phyloP scores from a whole-genome alignment of 2,329 filamentous ascomycete species.

The Helicocarpus griseus region DNA sequence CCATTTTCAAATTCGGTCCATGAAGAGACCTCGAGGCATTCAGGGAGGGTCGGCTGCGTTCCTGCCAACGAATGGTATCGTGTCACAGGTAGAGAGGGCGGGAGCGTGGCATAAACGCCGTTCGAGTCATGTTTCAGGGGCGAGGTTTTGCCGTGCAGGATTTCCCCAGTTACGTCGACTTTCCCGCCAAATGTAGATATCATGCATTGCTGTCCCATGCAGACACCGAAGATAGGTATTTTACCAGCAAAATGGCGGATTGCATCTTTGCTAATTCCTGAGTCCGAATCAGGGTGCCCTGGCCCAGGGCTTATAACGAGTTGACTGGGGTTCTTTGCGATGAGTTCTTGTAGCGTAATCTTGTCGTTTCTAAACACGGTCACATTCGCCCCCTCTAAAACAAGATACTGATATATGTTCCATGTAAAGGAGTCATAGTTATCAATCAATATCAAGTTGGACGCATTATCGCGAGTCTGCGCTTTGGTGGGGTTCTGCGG shows the following conservation, averaged over 20 bases:
- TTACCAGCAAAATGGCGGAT: slow-evolving; percentile 89
- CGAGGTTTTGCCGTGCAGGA: slow-evolving; percentile 94
- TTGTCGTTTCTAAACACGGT: slow-evolving; percentile 89
- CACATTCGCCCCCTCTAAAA: slow-evolving; percentile 87
- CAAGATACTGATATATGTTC: slow-evolving; percentile 98
- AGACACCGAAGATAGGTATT: slow-evolving; percentile 92
- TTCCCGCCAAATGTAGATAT: slow-evolving; percentile 86
- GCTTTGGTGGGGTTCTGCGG: slow-evolving; percentile 67
- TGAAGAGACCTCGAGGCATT: slow-evolving; percentile 79
- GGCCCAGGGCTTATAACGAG: slow-evolving; percentile 91
- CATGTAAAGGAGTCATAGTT: slow-evolving; percentile 99
- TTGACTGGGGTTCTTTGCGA: slow-evolving; percentile 78
- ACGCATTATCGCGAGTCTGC: slow-evolving; percentile 64
- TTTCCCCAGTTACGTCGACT: slow-evolving; percentile 88
- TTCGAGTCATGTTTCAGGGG: slow-evolving; percentile 78
- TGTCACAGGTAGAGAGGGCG: slow-evolving; percentile 76
- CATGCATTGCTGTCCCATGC: slow-evolving; percentile 99
- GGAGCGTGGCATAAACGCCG: slow-evolving; percentile 78
- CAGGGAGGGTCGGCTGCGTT: slow-evolving; percentile 75
- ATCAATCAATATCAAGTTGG: slow-evolving; percentile 90
- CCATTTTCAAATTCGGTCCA: slow-evolving; percentile 66
- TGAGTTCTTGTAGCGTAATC: slow-evolving; percentile 72
- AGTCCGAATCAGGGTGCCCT: slow-evolving; percentile 83
- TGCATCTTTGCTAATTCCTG: slow-evolving; percentile 84
- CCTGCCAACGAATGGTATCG: slow-evolving; percentile 94